Percentiles rank a stretch among this genome's conserved stretches.
Conservation (phyloP, 352 stramenopile species). For the Pythium sp. region DNA sequence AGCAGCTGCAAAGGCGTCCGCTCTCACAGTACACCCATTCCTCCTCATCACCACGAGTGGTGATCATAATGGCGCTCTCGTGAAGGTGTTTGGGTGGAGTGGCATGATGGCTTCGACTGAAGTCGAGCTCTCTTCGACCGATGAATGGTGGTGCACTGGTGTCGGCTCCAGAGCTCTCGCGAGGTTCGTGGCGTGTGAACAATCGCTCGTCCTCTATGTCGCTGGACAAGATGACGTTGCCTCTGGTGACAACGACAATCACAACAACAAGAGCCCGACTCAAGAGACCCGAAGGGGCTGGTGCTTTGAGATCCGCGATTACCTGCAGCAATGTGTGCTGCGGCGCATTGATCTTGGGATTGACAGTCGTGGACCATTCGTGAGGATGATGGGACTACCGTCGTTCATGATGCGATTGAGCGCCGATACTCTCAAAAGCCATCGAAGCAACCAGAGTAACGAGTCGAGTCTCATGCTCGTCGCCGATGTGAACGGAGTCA, state of each 20-base stretch:
- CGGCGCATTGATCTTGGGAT: slow-evolving; percentile 26
- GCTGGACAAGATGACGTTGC: background rate
- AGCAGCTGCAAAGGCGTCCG: background rate
- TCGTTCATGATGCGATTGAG: slow-evolving; percentile 8
- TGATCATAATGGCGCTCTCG: background rate
- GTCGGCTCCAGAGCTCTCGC: background rate
- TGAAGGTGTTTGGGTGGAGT: slow-evolving; percentile 39
- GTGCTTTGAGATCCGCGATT: slow-evolving; percentile 44
- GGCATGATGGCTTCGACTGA: slow-evolving; percentile 22
- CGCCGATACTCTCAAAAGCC: background rate
- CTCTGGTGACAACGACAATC: background rate
- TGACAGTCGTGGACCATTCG: background rate
- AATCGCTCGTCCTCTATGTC: slow-evolving; percentile 18
- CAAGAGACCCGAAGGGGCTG: slow-evolving; percentile 8
- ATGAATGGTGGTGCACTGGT: slow-evolving; percentile 35
- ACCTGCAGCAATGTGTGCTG: slow-evolving; percentile 21
- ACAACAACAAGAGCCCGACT: background rate
- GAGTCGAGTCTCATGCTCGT: slow-evolving; percentile 22
- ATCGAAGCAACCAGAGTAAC: slow-evolving; percentile 2
- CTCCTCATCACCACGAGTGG: slow-evolving; percentile 3
- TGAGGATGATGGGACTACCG: background rate
- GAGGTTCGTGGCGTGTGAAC: slow-evolving; percentile 3
- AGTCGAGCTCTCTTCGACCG: slow-evolving; percentile 25
- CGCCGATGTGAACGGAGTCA: slow-evolving; percentile 18
- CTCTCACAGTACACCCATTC: slow-evolving; percentile 17